Evolutionary conservation across 2,329 filamentous ascomycete genomes (phyloP), one percentile per base, ranked within the genome.

Genomic region (Blastomyces percursus): DNA sequence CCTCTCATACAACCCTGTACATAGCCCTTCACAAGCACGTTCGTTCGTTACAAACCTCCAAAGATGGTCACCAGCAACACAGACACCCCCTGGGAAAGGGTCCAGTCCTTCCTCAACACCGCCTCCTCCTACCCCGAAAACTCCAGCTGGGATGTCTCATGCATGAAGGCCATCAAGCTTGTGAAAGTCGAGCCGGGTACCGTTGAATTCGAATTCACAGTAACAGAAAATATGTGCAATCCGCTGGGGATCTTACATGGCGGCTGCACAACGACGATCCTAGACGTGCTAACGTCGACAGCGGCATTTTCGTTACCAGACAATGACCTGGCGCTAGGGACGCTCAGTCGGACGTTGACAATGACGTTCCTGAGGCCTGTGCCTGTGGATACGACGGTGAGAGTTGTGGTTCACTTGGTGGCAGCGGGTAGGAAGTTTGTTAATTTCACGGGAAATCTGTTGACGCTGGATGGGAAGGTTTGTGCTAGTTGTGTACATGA

Each of bases 191-290:
- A 24, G 16, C 21, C 61, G 46, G 21, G 42, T 12, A 50, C 61
- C 30, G 61, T 42, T 16, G 56, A 63, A 50, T 59, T 63, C 50
- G 55, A 51, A 27, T 64, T 62, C 64, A 74, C 65, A 69, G 95
- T 97, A 74, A 96, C 92, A 44, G 85, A 88, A 21, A 90, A 96
- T 71, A 79, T 97, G 69, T 96, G 92, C 64, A 97, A 97, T 79
- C 83, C 89, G 66, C 76, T 96, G 71, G 93, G 92, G 50, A 97
- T 96, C 74, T 78, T 97, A 71, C 94, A 94, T 74, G 91, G 89
- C 19, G 94, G 94, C 19, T 86, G 84, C 66, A 79, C 83, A 0
- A 82, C 87, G 2, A 86, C 86, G 0, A 74, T 91, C 3, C 86
- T 90, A 67, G 88, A 90, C 74, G 76, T 82, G 63, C 80, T 83